Conservation (phyloP, 305 asterid species). For the Plantago lanceolata region DNA sequence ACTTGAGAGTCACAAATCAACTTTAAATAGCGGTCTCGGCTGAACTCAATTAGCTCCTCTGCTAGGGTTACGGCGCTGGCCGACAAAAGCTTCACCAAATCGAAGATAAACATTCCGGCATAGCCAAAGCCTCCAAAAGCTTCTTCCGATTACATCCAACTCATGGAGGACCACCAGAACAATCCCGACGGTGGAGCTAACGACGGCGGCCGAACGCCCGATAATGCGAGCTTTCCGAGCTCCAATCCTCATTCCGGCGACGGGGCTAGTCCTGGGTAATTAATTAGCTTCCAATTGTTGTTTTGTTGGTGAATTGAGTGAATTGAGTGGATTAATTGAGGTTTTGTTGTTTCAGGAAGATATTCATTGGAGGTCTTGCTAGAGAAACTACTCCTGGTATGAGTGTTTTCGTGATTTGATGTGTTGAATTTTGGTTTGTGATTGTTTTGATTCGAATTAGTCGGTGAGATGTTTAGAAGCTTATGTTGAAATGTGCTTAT, state of each 20-base stretch:
- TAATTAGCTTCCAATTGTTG: neutral
- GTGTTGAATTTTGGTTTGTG: neutral
- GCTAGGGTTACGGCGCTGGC: conserved; percentile 15
- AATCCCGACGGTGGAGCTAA: conserved; percentile 29
- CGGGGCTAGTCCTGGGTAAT: conserved; percentile 65
- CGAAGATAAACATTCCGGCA: too few species aligned
- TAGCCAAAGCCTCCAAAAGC: too few species aligned
- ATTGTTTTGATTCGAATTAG: neutral
- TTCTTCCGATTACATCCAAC: neutral
- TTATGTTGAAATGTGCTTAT: too few species aligned
- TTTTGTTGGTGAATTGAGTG: neutral
- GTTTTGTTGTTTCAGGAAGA: conserved; percentile 37
- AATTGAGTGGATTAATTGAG: conserved; percentile 10
- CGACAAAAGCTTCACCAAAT: too few species aligned
- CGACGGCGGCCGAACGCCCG: conserved; percentile 29
- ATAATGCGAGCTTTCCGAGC: conserved; percentile 23
- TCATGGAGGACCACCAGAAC: neutral
- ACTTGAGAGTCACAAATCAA: too few species aligned
- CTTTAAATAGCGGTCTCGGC: too few species aligned
- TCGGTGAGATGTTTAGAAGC: too few species aligned
- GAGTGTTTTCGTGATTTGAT: neutral
- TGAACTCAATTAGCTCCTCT: neutral
- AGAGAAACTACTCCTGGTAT: conserved; percentile 55
- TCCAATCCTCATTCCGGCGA: conserved; percentile 46
- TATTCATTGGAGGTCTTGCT: conserved; percentile 56